phyloP scores from a whole-genome alignment of 2,329 filamentous ascomycete genomes.

The Raffaelea ambrosiae region DNA sequence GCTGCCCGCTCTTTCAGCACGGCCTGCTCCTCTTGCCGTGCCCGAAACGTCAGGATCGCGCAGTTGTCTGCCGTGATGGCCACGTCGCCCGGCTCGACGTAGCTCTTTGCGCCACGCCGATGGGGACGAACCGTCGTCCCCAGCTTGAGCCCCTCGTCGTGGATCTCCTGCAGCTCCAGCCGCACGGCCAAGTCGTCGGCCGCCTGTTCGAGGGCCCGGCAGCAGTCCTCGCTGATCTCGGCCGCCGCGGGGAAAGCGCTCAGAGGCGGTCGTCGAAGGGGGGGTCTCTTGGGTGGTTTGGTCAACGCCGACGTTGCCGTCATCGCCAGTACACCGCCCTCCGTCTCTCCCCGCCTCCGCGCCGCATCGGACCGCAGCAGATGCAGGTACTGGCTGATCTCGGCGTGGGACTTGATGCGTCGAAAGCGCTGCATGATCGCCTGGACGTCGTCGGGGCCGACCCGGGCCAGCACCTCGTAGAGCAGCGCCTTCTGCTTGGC shows the following conservation, averaged over 20 bases:
- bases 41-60: conserved; percentile 1
- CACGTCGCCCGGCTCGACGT: not conserved
- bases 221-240: conserved; percentile 62
- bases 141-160: conserved; percentile 50
- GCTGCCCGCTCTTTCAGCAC: no score
- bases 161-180: conserved; percentile 56
- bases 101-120: conserved; percentile 48
- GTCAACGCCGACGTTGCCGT: no score
- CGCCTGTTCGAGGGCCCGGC: conserved; percentile 55
- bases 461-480: conserved; percentile 55
- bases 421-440: conserved; percentile 53
- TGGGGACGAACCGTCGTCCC: conserved; percentile 46
- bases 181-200: conserved; percentile 57
- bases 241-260: conserved; percentile 58
- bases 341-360: conserved; percentile 18
- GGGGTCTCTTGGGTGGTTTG: conserved; percentile 14
- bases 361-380: conserved; percentile 50
- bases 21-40: not conserved
- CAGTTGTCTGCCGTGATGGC: not conserved
- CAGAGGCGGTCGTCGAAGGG: conserved; percentile 29
- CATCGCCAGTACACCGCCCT: not conserved
- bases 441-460: conserved; percentile 53
- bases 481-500: conserved; percentile 60
- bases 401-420: conserved; percentile 62
- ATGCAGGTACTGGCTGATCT: conserved; percentile 62